Percentiles rank a stretch among this genome's conserved stretches.
phyloP scores from a whole-genome alignment of 352 stramenopile species.

The Phytophthora citrophthora region DNA sequence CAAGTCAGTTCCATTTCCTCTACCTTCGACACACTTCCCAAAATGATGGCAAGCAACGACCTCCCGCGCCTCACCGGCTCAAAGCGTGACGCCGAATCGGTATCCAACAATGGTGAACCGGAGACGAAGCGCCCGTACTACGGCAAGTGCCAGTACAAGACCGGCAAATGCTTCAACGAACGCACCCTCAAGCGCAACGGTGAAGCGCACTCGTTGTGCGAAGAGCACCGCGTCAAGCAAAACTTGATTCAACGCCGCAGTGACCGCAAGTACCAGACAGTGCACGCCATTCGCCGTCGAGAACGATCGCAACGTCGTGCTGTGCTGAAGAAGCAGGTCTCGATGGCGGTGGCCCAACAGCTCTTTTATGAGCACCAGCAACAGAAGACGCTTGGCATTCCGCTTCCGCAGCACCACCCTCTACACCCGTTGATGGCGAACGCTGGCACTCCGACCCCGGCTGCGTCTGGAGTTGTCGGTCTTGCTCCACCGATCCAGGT shows the following conservation, averaged over 20 bases:
- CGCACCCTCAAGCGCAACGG: conserved; percentile 87
- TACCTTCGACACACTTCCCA: conserved; percentile 35
- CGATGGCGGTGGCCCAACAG: conserved; percentile 79
- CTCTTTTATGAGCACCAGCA: conserved; percentile 85
- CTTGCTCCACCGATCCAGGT: conserved; percentile 57
- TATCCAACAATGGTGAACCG: conserved; percentile 12
- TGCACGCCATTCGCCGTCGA: conserved; percentile 77
- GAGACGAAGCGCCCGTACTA: conserved; percentile 48
- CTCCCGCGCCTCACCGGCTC: conserved; percentile 3
- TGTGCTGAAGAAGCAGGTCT: conserved; percentile 84
- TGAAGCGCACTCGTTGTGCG: conserved; percentile 80
- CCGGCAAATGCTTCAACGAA: conserved; percentile 89
- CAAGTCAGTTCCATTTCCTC: conserved; percentile 24
- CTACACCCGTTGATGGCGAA: conserved; percentile 32
- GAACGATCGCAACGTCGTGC: conserved; percentile 81
- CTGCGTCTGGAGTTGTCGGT: conserved; percentile 6
- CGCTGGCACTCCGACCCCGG: neutral
- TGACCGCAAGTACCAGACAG: conserved; percentile 88
- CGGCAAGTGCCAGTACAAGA: conserved; percentile 90
- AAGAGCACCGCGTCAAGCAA: conserved; percentile 87
- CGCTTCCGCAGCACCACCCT: conserved; percentile 40
- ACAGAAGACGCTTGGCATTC: conserved; percentile 65
- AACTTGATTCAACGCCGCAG: conserved; percentile 87
- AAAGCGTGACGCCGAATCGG: conserved; percentile 26
- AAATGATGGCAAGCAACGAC: conserved; percentile 42